Evolutionary conservation across 2,329 filamentous ascomycete species (phyloP), one percentile per base, ranked within the genome.

Genomic region (Chaetoscypha palmicola): DNA sequence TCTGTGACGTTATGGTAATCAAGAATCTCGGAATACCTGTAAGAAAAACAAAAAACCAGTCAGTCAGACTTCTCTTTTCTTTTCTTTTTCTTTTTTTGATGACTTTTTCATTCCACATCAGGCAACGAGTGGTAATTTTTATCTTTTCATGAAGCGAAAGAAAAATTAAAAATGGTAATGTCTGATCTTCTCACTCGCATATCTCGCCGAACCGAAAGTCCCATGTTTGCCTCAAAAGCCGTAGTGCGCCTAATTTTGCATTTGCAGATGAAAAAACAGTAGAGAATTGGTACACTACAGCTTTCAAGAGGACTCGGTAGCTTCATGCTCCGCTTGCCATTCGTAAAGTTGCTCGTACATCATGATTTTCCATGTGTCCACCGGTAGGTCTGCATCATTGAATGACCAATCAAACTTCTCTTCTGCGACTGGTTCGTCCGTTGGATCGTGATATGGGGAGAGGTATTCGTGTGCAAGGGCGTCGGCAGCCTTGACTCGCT

Each of bases 311-410:
- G 24, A 49, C 39, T 48, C 46, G 36, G 36, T 31, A 20, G 41
- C 44, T 20, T 33, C 38, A 39, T 50, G 43, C 47, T 57, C 51
- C 47, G 46, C 47, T 42, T 50, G 46, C 46, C 52, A 48, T 57
- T 58, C 56, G 47, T 55, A 52, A 52, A 60, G 54, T 61, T 60
- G 57, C 48, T 58, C 84, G 62, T 74, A 95, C 92, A 98, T 98
- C 92, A 97, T 98, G 64, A 98, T 96, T 73, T 98, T 98, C 92
- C 92, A 98, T n/a, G 90, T 95, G 63, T 98, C 92, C 39, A 97
- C 90, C 1, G 92, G 91, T 45, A 98, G 72, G 63, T 98, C 92
- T 37, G 91, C 92, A 59, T 98, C 92, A 66, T 97, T 97, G 70
- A 98, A 98, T 42, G 90, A 96, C 92, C 92, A 98, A 65, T 98